These are phyloP conservation scores for Paracamarosporium sp. DNA, from an alignment of 2,329 filamentous ascomycete genomes.

Conservation along the genomic window DNA sequence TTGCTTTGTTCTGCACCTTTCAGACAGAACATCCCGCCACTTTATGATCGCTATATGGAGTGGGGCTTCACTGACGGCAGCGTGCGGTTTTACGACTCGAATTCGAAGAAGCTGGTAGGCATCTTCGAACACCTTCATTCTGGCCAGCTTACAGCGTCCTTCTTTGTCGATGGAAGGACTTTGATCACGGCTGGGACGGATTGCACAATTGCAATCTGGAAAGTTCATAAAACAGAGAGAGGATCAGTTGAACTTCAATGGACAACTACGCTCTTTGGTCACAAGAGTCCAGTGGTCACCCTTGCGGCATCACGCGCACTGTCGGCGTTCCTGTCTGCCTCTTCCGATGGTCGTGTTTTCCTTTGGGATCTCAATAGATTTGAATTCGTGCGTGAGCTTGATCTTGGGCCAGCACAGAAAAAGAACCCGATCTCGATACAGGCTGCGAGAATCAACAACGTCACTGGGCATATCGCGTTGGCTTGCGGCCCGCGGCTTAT, in stretches of 20 bases:
- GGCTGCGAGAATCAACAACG: conserved; percentile 86
- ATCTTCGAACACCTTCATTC: conserved; percentile 94
- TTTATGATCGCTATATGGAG: conserved; percentile 89
- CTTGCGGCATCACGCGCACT: conserved; percentile 89
- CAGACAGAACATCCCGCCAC: conserved; percentile 83
- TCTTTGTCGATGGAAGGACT: conserved; percentile 88
- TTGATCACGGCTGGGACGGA: conserved; percentile 92
- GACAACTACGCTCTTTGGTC: conserved; percentile 84
- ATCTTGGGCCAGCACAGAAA: conserved; percentile 42
- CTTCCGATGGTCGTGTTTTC: conserved; percentile 80
- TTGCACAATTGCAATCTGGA: conserved; percentile 87
- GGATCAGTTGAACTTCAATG: conserved; percentile 76
- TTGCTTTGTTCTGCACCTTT: conserved; percentile 85
- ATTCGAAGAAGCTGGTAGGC: conserved; percentile 82
- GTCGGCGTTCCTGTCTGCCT: conserved; percentile 84
- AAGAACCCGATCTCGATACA: conserved; percentile 53
- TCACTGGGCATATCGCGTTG: conserved; percentile 87
- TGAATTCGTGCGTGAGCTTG: conserved; percentile 81
- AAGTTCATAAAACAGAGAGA: conserved; percentile 69
- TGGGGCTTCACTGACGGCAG: conserved; percentile 96
- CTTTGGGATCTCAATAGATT: conserved; percentile 94
- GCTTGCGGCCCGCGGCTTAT: conserved; percentile 77
- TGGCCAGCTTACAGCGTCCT: conserved; percentile 81
- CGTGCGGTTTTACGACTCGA: conserved; percentile 86
- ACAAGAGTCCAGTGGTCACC: conserved; percentile 80